Conservation (phyloP, 139 green algal species). For the Tetradesmus obliquus region DNA sequence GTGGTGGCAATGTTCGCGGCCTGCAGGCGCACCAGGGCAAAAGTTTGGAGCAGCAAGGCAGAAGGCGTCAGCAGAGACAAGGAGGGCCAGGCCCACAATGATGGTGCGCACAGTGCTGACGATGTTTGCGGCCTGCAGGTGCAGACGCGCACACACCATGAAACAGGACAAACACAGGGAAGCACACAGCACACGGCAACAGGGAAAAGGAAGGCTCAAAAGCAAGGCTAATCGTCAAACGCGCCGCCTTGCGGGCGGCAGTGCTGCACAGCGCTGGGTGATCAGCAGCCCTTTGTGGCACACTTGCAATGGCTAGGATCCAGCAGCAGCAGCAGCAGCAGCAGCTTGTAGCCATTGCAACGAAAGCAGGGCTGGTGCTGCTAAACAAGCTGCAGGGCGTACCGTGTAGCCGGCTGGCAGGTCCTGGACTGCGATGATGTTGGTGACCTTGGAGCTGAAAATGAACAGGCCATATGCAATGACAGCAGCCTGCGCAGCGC, state of each 20-base stretch:
- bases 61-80: neutral
- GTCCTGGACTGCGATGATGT: neutral
- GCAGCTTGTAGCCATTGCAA: too few species aligned
- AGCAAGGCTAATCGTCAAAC: too few species aligned
- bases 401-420: constrained; percentile 67
- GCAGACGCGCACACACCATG: too few species aligned
- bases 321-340: too few species aligned
- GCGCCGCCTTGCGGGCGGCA: too few species aligned
- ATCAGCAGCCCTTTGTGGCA: too few species aligned
- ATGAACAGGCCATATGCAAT: constrained; percentile 68
- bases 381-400: too few species aligned
- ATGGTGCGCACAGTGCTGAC: constrained; percentile 80
- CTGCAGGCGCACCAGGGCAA: constrained; percentile 35
- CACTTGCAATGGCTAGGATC: too few species aligned
- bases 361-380: too few species aligned
- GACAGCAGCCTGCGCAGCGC: constrained; percentile 58
- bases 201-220: neutral
- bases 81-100: constrained; percentile 29
- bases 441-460: constrained; percentile 68
- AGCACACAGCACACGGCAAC: neutral
- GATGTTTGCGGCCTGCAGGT: constrained; percentile 70
- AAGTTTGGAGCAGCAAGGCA: too few species aligned
- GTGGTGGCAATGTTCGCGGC: constrained; percentile 78
- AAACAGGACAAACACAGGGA: neutral
- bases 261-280: too few species aligned